Evolutionary conservation across 495 filamentous ascomycete genomes (phyloP).

Genomic region (Tuber aestivum): DNA sequence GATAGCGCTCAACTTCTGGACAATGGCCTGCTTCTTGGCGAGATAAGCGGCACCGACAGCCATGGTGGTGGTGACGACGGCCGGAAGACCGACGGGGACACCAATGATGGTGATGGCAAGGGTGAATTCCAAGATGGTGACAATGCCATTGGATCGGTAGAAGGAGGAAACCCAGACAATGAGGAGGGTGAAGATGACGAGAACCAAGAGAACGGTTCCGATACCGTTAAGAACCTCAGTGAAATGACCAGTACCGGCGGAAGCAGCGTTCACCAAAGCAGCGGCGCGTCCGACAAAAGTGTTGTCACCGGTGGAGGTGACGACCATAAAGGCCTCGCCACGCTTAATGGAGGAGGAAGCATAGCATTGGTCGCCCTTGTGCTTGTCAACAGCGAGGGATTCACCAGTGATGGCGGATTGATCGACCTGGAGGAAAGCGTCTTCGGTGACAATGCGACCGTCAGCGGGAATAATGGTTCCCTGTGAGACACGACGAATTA

Average conservation of each 20-base stretch:
- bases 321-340: constrained; percentile 73
- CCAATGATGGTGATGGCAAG: constrained; percentile 84
- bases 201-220: constrained; percentile 70
- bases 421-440: constrained; percentile 80
- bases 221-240: constrained; percentile 82
- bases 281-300: constrained; percentile 87
- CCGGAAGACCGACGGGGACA: constrained; percentile 92
- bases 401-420: constrained; percentile 90
- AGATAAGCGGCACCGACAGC: constrained; percentile 91
- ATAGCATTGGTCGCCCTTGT: constrained; percentile 69
- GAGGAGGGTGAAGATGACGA: constrained; percentile 73
- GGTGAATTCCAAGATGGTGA: constrained; percentile 74
- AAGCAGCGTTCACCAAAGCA: constrained; percentile 71
- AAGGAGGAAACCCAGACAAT: constrained; percentile 80
- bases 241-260: constrained; percentile 71
- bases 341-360: constrained; percentile 85
- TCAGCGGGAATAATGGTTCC: constrained; percentile 88
- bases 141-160: constrained; percentile 74
- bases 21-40: constrained; percentile 91
- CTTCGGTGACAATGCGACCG: constrained; percentile 71
- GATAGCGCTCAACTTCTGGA: constrained; percentile 92
- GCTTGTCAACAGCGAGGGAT: constrained; percentile 84
- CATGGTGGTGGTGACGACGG: constrained; percentile 94
- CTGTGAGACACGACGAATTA: constrained; percentile 21
- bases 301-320: constrained; percentile 75